Evolutionary conservation across 1,284 basidiomycete genomes (phyloP).

Genomic region (Pseudozyma thailandica): DNA sequence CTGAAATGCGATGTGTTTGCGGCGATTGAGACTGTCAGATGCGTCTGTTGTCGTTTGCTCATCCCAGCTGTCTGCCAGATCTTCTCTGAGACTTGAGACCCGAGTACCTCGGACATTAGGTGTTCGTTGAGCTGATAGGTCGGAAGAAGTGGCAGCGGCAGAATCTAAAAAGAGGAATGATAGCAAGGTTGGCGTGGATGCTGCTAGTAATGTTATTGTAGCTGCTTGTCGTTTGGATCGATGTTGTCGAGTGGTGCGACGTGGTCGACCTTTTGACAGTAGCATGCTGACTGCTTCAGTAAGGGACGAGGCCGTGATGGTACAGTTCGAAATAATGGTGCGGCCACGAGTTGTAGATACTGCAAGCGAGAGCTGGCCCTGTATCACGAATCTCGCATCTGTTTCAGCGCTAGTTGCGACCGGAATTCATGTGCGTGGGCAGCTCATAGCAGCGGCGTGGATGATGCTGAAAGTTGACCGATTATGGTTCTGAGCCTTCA

Average conservation of each 20-base stretch:
- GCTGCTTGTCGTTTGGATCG: not conserved
- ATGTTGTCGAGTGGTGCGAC: not conserved
- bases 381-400: not conserved
- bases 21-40: slow-evolving; percentile 23
- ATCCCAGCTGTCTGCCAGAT: not conserved
- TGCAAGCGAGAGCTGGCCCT: not conserved
- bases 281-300: slow-evolving; percentile 2
- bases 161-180: not conserved
- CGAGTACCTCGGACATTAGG: not conserved
- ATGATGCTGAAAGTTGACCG: not conserved
- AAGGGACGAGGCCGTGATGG: not conserved
- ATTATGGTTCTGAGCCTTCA: not conserved
- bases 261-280: not conserved
- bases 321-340: not conserved
- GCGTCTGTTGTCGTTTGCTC: not conserved
- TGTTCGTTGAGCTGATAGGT: not conserved
- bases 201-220: not conserved
- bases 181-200: not conserved
- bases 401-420: slow-evolving; percentile 20
- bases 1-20: slow-evolving; percentile 37
- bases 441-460: slow-evolving; percentile 14
- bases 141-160: not conserved
- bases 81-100: too few relatives aligned
- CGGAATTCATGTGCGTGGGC: slow-evolving; percentile 18
- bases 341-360: not conserved